Base-by-base conservation (phyloP, 169 alveolate species). In the Theileria orientalis region DNA sequence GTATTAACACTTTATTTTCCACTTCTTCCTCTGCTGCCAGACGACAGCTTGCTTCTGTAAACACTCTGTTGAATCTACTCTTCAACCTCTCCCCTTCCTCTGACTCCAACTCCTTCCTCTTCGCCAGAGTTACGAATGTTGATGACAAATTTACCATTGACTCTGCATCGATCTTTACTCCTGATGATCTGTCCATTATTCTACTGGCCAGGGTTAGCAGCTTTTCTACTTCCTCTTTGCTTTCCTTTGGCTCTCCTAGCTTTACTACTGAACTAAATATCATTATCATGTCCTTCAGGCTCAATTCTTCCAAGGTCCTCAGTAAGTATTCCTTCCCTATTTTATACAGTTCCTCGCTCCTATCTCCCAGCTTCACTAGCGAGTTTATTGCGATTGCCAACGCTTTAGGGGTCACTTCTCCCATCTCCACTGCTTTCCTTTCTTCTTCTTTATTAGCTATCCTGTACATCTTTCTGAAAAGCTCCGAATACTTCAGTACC, bases 271-370 rank as follows among this genome's bases (percentile, higher is more conserved):
- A 42, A 47, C 64, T 57, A 59, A 59, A 78, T 32, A 78, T 40
- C 86, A 78, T 78, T n/a, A 75, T 56, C 56, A 69, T 40, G 32
- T 78, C 86, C 64, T 60, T 59, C 42, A 59, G 52, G 8, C 33
- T 29, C 1, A 64, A 3, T 8, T 16, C n/a, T 19, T 64, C 74
- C 0, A 64, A 16, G 35, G 67, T 19, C 29, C 46, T 19, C 8
- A 23, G 69, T 1, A 78, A n/a, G 64, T 78, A 63, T 21, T 42
- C 69, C 19, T 33, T 27, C 3, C 47, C 76, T 6, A 69, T 41
- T 5, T 25, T 32, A 27, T 51, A 72, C 49, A 78, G 44, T 46
- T 56, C 33, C 6, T 13, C 27, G 40, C 75, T 52, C 21, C 64
- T 64, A 69, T 70, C 69, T 35, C 76, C 80, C 33, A 78, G 54